Conservation (phyloP, 495 filamentous ascomycete genomes). For the Penicillium cataractarum region DNA sequence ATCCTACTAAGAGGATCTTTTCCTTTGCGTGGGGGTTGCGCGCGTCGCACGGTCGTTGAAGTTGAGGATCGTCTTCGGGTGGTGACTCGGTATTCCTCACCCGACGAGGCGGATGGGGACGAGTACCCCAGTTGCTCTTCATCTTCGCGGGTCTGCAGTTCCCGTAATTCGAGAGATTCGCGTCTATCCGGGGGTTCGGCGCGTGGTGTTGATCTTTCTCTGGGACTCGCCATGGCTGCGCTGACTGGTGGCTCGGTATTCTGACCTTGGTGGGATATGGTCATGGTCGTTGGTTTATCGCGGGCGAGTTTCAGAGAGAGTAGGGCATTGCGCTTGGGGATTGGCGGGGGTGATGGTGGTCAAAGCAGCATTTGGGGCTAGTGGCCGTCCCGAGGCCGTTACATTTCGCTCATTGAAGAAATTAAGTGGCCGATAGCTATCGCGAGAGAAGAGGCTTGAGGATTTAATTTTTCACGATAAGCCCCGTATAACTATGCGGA, state of each 20-base stretch:
- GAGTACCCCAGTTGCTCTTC: slow-evolving; percentile 1
- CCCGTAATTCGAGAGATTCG: background rate
- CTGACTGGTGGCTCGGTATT: background rate
- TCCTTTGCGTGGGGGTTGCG: slow-evolving; percentile 30
- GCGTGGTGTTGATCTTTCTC: background rate
- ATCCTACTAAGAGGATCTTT: slow-evolving; percentile 1
- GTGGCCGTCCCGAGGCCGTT: background rate
- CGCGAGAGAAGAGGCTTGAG: background rate
- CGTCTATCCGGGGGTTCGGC: background rate
- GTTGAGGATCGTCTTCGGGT: slow-evolving; percentile 25
- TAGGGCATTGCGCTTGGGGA: background rate
- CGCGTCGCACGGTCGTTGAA: slow-evolving; percentile 14
- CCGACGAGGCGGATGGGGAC: background rate
- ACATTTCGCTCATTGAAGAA: background rate
- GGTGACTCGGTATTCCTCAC: slow-evolving; percentile 36
- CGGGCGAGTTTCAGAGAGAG: background rate
- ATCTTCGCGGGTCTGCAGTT: background rate
- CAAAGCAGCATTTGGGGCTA: background rate
- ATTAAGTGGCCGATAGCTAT: no score
- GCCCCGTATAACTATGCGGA: background rate
- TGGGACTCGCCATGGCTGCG: background rate
- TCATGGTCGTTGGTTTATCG: background rate
- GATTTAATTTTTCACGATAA: background rate
- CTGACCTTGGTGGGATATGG: background rate
- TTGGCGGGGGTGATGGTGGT: background rate